These are phyloP conservation scores for Silene latifolia DNA, from an alignment of 148 eudicot species.

Conservation along the genomic window DNA sequence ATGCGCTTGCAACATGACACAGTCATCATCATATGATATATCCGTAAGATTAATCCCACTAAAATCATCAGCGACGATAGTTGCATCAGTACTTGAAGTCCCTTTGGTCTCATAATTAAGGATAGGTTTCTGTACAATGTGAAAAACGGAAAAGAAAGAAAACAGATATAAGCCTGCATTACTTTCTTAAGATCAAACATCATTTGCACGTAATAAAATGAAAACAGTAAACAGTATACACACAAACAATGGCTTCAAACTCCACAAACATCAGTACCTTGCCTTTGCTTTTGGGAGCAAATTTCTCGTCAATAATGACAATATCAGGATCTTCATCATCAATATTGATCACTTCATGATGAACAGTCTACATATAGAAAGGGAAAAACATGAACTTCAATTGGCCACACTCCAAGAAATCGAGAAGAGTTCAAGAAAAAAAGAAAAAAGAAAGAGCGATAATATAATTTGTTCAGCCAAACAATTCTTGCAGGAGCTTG, in stretches of 20 bases:
- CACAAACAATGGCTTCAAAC: neutral
- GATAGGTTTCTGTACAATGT: slow-evolving; percentile 35
- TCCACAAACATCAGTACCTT: slow-evolving; percentile 40
- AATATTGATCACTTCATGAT: slow-evolving; percentile 51
- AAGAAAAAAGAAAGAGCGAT: neutral
- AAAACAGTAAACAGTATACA: neutral
- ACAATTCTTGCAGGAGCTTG: neutral
- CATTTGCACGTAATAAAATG: neutral
- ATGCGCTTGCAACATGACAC: slow-evolving; percentile 58
- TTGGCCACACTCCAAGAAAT: neutral
- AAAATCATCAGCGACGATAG: slow-evolving; percentile 35
- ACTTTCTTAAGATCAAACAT: neutral
- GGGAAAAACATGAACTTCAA: neutral
- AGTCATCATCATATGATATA: slow-evolving; percentile 38
- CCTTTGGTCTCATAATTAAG: slow-evolving; percentile 17
- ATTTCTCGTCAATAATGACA: slow-evolving; percentile 35
- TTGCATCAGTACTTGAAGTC: slow-evolving; percentile 29
- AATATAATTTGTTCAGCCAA: neutral
- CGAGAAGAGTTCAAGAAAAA: neutral
- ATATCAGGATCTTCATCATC: slow-evolving; percentile 56
- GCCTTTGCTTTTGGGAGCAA: slow-evolving; percentile 38
- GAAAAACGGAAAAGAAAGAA: neutral
- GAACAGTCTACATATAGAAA: slow-evolving; percentile 35
- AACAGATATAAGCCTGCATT: slow-evolving; percentile 3
- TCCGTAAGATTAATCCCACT: slow-evolving; percentile 36